Base-by-base conservation (phyloP, 352 stramenopile species). In the Elongisporangium undulatum region DNA sequence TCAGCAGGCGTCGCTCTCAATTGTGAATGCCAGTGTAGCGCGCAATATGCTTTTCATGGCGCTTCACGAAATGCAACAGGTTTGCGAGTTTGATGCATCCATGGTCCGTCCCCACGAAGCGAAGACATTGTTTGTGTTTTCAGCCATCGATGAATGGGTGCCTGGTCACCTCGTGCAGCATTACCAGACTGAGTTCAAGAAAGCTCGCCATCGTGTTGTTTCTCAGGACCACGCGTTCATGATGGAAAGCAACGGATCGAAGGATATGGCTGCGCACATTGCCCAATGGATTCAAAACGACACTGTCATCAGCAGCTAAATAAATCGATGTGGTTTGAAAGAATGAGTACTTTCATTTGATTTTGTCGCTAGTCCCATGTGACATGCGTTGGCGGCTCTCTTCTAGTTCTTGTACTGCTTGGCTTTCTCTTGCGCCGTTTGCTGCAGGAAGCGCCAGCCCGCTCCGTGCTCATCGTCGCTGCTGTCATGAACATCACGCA, bases 191-290 rank as follows among this genome's bases (percentile, higher is more conserved):
- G 63, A 64, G 38, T 90, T 89, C 53, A 56, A 62, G 7, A 69
- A 74, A 3, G 73, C 69, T 5, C 64, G 69, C 16, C 77, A 88
- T 58, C 71, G 74, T 17, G 55, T 88, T 45, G 67, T 90, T 15
- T 71, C 75, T 2, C 74, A 89, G 68, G 63, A 63, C 50, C 82
- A 92, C 49, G 82, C 74, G n/a, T 92, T 92, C 59, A 92, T 92
- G 82, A 87, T 90, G 77, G 79, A 86, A 34, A 24, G 20, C 0
- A 75, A 87, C 24, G 82, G 82, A 49, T 79, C 79, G 62, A 65
- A 68, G 13, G 78, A 87, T 53, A 92, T 92, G 79, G 77, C 76
- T 10, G 71, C 62, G 16, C 77, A 85, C 53, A 88, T 87, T 20
- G 76, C 70, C 7, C 67, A 77, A 49, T 90, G 78, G 75, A 56